A percentile compares a stretch with the other conserved stretches of the same genome.
Evolutionary conservation across 1,139 yeast species (phyloP).

Genomic region (Kurtzmaniella quercitrusa): DNA sequence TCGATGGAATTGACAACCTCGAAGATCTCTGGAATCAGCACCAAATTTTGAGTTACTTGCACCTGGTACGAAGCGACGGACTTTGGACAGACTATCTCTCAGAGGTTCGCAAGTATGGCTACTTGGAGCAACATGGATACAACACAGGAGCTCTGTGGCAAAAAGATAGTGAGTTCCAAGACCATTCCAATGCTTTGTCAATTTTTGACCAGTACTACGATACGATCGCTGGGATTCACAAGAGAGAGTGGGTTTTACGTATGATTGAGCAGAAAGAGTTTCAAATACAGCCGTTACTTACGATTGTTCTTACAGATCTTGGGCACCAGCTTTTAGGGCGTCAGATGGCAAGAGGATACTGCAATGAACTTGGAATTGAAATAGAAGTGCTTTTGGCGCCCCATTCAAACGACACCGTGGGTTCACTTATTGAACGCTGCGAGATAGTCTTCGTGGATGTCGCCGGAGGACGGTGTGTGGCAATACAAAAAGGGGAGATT

Average conservation of each 20-base stretch:
- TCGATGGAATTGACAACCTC: slow-evolving; percentile 18
- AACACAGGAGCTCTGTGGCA: slow-evolving; percentile 29
- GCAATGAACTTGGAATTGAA: slow-evolving; percentile 43
- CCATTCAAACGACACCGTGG: slow-evolving; percentile 26
- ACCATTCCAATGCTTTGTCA: slow-evolving; percentile 15
- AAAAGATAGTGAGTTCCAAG: slow-evolving; percentile 11
- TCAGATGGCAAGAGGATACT: slow-evolving; percentile 29
- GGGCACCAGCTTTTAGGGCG: slow-evolving; percentile 14
- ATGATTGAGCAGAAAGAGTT: slow-evolving; percentile 19
- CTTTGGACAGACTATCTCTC: slow-evolving; percentile 9
- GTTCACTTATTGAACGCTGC: slow-evolving; percentile 39
- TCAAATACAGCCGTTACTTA: neutral
- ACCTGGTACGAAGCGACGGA: slow-evolving; percentile 11
- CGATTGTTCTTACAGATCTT: slow-evolving; percentile 17
- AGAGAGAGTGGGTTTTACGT: slow-evolving; percentile 22
- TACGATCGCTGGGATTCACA: slow-evolving; percentile 14
- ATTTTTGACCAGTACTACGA: slow-evolving; percentile 13
- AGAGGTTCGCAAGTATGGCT: slow-evolving; percentile 15
- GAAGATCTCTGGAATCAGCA: slow-evolving; percentile 34
- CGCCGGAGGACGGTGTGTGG: slow-evolving; percentile 28
- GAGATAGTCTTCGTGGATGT: slow-evolving; percentile 35
- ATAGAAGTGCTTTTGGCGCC: slow-evolving; percentile 30
- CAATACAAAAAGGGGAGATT: slow-evolving; percentile 13
- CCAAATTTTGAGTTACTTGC: slow-evolving; percentile 30
- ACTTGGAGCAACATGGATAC: slow-evolving; percentile 33